phyloP scores from a whole-genome alignment of 345 rosid species.

The Mangifera indica region DNA sequence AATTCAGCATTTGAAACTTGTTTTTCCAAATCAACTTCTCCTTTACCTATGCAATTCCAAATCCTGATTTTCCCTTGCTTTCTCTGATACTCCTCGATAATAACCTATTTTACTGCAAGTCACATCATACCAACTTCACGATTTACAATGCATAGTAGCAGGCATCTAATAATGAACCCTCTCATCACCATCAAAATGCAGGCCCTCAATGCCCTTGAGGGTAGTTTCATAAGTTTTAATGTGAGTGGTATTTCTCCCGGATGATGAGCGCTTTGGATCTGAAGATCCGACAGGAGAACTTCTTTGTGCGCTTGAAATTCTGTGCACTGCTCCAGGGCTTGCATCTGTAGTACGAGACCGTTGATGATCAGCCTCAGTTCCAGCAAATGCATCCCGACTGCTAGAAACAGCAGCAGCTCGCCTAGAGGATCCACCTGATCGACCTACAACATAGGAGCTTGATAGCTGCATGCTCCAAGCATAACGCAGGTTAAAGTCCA shows the following conservation, averaged over 20 bases:
- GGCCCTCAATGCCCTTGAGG: conserved; percentile 62
- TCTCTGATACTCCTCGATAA: conserved; percentile 16
- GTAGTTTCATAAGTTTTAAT: conserved; percentile 58
- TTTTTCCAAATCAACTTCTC: conserved; percentile 12
- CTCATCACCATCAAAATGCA: conserved; percentile 57
- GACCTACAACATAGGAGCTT: conserved; percentile 54
- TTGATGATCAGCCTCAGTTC: conserved; percentile 58
- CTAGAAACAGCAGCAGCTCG: conserved; percentile 51
- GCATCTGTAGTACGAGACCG: conserved; percentile 48
- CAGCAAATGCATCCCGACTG: conserved; percentile 59
- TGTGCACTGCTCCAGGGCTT: conserved; percentile 49
- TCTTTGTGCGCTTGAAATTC: conserved; percentile 48
- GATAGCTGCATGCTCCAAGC: conserved; percentile 47
- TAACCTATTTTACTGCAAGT: conserved; percentile 17
- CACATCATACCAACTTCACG: conserved; percentile 32
- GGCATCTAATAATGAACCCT: conserved; percentile 43
- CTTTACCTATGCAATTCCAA: conserved; percentile 6
- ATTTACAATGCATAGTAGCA: conserved; percentile 27
- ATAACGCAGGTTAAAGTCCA: conserved; percentile 14
- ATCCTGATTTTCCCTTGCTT: conserved; percentile 11
- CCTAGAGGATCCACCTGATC: conserved; percentile 62
- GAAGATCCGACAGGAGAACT: conserved; percentile 56
- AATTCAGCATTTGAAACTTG: conserved; percentile 8
- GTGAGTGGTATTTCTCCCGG: conserved; percentile 47
- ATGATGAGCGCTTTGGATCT: conserved; percentile 57